A percentile compares a stretch with the other conserved stretches of the same genome.
These are phyloP conservation scores for Amphichorda felina DNA, from an alignment of 2,329 filamentous ascomycete genomes.

Conservation along the genomic window DNA sequence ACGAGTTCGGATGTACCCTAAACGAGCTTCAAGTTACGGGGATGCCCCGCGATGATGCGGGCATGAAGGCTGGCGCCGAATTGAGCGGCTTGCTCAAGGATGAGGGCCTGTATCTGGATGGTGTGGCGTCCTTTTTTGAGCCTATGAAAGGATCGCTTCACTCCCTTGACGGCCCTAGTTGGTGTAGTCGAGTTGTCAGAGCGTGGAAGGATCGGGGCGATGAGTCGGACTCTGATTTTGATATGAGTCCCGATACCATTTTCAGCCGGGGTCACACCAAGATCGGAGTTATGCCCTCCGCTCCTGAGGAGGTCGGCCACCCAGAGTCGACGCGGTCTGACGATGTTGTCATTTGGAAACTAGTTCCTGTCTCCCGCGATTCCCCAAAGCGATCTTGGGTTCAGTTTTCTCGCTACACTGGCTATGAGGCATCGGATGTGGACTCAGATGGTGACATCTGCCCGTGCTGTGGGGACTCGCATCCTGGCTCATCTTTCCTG, in stretches of 20 bases:
- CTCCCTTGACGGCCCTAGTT: constrained; percentile 23
- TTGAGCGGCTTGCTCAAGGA: constrained; percentile 40
- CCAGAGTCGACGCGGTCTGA: constrained; percentile 28
- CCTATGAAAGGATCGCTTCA: constrained; percentile 23
- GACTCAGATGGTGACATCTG: constrained; percentile 23
- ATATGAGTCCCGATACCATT: constrained; percentile 8
- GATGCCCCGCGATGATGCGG: constrained; percentile 35
- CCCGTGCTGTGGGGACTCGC: constrained; percentile 26
- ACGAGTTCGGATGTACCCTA: constrained; percentile 39
- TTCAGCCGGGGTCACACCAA: constrained; percentile 12
- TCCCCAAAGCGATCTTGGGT: constrained; percentile 30
- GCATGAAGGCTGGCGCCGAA: constrained; percentile 32
- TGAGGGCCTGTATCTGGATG: constrained; percentile 37
- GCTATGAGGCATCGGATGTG: constrained; percentile 22
- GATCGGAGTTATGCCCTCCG: constrained; percentile 22
- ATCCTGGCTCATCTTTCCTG: constrained; percentile 21
- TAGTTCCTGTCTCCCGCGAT: constrained; percentile 29
- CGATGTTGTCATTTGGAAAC: constrained; percentile 38
- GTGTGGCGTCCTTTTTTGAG: constrained; percentile 29
- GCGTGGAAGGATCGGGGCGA: constrained; percentile 21
- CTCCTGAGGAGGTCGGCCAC: constrained; percentile 27
- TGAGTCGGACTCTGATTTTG: constrained; percentile 10
- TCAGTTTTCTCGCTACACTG: constrained; percentile 29
- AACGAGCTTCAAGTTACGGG: constrained; percentile 42
- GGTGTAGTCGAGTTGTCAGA: constrained; percentile 32